Conservation (phyloP, 2,329 filamentous ascomycete genomes). For the Colletotrichum ledebouriae region DNA sequence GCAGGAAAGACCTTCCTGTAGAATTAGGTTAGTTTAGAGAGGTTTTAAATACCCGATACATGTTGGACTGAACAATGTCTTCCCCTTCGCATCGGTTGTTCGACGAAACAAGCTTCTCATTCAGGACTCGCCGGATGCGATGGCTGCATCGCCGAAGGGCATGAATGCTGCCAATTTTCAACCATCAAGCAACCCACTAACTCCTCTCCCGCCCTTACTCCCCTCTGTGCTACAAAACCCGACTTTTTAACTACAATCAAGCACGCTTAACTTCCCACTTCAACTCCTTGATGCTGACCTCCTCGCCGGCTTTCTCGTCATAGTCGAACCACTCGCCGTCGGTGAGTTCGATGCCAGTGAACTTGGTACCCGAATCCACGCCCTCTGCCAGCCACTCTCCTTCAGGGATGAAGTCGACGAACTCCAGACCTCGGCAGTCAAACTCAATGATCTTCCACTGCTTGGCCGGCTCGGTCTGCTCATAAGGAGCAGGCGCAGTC, state of each 20-base stretch:
- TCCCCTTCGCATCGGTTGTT: not conserved
- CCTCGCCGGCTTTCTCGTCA: slow-evolving; percentile 91
- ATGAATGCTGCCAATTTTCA: not conserved
- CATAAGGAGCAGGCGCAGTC: slow-evolving; percentile 78
- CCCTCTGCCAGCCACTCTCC: slow-evolving; percentile 93
- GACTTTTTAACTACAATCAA: slow-evolving; percentile 55
- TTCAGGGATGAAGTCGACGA: slow-evolving; percentile 91
- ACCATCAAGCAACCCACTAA: not conserved
- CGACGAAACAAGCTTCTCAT: no score
- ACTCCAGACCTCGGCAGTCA: slow-evolving; percentile 94
- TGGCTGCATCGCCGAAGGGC: not conserved
- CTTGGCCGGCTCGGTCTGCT: slow-evolving; percentile 79
- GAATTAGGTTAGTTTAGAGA: slow-evolving; percentile 38
- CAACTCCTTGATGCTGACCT: slow-evolving; percentile 92
- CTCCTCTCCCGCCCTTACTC: slow-evolving; percentile 8
- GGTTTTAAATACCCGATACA: slow-evolving; percentile 39
- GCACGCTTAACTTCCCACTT: slow-evolving; percentile 87
- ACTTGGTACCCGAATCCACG: slow-evolving; percentile 83
- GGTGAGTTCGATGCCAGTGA: slow-evolving; percentile 82
- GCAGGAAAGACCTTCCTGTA: slow-evolving; percentile 33
- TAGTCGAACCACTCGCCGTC: slow-evolving; percentile 99
- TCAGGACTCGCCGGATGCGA: no score
- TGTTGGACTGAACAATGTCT: slow-evolving; percentile 11
- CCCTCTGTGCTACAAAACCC: not conserved
- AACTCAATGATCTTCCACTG: slow-evolving; percentile 86